Evolutionary conservation across 345 rosid species (phyloP).

Genomic region (Populus euphratica): DNA sequence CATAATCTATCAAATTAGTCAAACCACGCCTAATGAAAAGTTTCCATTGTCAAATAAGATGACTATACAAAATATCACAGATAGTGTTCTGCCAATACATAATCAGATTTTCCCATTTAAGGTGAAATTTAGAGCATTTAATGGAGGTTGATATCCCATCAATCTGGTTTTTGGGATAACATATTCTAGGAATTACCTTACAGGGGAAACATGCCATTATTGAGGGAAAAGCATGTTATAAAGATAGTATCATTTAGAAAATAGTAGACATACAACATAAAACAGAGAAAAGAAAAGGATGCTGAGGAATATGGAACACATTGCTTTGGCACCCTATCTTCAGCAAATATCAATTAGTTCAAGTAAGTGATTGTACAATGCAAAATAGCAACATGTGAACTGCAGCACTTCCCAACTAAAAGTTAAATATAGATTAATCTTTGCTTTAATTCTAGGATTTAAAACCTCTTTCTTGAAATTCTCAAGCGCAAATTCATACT

Average conservation of each 20-base stretch:
- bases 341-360: constrained; percentile 1
- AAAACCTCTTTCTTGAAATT: neutral
- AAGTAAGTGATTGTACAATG: neutral
- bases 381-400: neutral
- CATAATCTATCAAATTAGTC: neutral
- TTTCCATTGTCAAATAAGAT: neutral
- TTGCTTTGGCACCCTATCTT: neutral
- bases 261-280: neutral
- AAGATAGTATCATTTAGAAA: neutral
- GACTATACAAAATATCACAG: neutral
- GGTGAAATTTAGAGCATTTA: neutral
- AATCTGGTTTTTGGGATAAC: neutral
- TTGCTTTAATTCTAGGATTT: neutral
- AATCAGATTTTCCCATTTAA: neutral
- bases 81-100: neutral
- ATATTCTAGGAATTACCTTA: neutral
- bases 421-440: neutral
- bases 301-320: neutral
- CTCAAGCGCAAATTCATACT: neutral
- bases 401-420: neutral
- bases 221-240: neutral
- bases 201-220: neutral
- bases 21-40: neutral
- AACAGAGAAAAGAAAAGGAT: neutral
- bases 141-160: neutral